Conservation (phyloP, 2,329 filamentous ascomycete genomes). For the Akanthomyces lecanii region DNA sequence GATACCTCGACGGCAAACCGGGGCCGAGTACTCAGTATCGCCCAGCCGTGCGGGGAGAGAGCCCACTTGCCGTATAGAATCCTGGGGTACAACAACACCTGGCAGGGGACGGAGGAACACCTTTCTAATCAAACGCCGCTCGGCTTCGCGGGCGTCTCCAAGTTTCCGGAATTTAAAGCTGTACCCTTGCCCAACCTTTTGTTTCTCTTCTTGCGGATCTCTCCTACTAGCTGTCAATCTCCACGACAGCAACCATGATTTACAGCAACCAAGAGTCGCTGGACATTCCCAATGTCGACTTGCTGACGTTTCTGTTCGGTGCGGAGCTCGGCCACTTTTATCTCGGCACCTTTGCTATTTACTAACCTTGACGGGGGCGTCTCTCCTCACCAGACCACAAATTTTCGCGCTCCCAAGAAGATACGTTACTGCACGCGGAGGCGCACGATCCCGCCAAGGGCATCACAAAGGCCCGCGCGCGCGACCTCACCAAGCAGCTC, state of each 20-base stretch:
- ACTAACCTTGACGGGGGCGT: not conserved
- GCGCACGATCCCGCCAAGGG: conserved; percentile 50
- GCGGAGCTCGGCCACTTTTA: conserved; percentile 5
- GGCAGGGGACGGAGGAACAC: too few species aligned
- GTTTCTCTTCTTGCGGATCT: too few species aligned
- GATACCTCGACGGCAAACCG: too few species aligned
- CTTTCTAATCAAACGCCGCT: too few species aligned
- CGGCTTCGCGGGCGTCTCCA: too few species aligned
- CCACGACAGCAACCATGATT: conserved; percentile 26
- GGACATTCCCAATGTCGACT: conserved; percentile 36
- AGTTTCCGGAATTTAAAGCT: too few species aligned
- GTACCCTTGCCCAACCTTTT: too few species aligned
- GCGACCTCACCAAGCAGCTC: conserved; percentile 45
- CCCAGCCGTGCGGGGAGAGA: too few species aligned
- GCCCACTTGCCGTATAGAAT: too few species aligned
- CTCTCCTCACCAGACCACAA: conserved; percentile 29
- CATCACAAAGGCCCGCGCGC: conserved; percentile 50
- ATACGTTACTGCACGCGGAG: conserved; percentile 53
- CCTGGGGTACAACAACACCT: too few species aligned
- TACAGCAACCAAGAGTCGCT: conserved; percentile 32
- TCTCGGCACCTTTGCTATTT: not conserved
- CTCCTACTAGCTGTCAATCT: not conserved
- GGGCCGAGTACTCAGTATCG: too few species aligned
- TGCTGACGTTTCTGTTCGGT: conserved; percentile 44
- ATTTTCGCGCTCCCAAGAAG: conserved; percentile 34